A percentile compares a stretch with the other conserved stretches of the same genome.
Conservation (phyloP, 371 early-diverging fungal genomes). For the Mortierella sp. region DNA sequence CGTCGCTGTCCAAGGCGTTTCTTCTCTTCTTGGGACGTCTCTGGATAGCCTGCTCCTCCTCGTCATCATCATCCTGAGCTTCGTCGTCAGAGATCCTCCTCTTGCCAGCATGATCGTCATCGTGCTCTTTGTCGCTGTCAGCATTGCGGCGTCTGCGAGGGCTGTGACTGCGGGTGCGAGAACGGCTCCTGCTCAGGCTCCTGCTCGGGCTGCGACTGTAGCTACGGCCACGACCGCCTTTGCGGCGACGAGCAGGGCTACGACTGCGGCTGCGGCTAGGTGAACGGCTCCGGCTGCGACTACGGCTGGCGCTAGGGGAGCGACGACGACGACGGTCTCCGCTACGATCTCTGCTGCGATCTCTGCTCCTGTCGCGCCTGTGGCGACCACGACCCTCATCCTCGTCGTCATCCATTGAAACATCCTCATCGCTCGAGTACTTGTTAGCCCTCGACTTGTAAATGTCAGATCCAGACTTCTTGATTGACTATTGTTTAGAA, state of each 20-base stretch:
- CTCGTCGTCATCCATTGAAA: constrained; percentile 43
- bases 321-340: constrained; percentile 27
- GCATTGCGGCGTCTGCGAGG: constrained; percentile 31
- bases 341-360: constrained; percentile 36
- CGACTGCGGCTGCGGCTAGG: constrained; percentile 40
- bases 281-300: constrained; percentile 34
- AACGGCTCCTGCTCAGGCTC: constrained; percentile 37
- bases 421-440: constrained; percentile 55
- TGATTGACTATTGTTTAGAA: constrained; percentile 42
- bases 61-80: constrained; percentile 38
- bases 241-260: constrained; percentile 24
- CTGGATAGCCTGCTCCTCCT: constrained; percentile 53
- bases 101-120: constrained; percentile 15
- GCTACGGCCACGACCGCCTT: constrained; percentile 30
- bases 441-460: constrained; percentile 51
- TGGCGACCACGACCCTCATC: constrained; percentile 36
- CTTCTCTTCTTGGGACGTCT: constrained; percentile 59
- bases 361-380: constrained; percentile 41
- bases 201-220: constrained; percentile 37
- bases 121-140: constrained; percentile 24
- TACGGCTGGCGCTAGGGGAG: constrained; percentile 20
- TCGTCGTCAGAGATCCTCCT: constrained; percentile 34
- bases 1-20: constrained; percentile 54
- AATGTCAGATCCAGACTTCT: constrained; percentile 52
- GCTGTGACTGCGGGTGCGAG: constrained; percentile 40